Base-by-base conservation (phyloP, 2,329 filamentous ascomycete genomes). In the Pseudogymnoascus sp. region DNA sequence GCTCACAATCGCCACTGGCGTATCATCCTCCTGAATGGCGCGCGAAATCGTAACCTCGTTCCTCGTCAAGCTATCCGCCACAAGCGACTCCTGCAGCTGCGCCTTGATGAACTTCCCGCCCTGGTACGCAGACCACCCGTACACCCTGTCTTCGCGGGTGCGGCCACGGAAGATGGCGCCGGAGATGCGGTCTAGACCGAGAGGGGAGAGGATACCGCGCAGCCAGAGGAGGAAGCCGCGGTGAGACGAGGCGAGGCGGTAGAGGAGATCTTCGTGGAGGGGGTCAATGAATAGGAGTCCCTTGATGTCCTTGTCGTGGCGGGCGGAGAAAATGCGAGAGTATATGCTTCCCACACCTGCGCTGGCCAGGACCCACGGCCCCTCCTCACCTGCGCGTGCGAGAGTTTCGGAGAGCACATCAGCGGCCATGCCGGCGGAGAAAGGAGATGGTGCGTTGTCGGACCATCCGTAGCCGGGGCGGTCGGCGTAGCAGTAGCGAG, bases 401-500 rank as follows among this genome's bases (percentile, higher is more conserved):
- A 99, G 82, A 2, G 92, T 91, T 76, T 97, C 92, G 44, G 91
- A 92, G 27, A 97, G 79, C 0, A 87, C 91, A 70, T 96, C 92
- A 4, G 90, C 87, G n/a, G 90, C 88, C 84, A 97, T 96, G 44
- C 92, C 92, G 4, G 91, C 93, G 4, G 91, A 96, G 69, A 96
- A 87, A 0, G 94, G 94, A 5, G 92, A 97, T 1, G 94, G 94
- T 0, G 93, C 92, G 62, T 94, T 93, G 75, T 99, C 94, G 65
- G 85, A 85, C 87, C 91, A 96, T 5, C 84, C 93, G 62, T 93
- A 83, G 1, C 94, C 94, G 0, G 94, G 94, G 21, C 94, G 88
- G 73, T 99, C 94, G 72, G 91, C 92, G 75, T 96, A 97, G 80
- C 94, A 99, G 77, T 96, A 97, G 64, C 93, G 86, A 62, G 81